These are phyloP conservation scores for Aspergillus biplanus DNA, from an alignment of 495 filamentous ascomycete species.

Conservation along the genomic window DNA sequence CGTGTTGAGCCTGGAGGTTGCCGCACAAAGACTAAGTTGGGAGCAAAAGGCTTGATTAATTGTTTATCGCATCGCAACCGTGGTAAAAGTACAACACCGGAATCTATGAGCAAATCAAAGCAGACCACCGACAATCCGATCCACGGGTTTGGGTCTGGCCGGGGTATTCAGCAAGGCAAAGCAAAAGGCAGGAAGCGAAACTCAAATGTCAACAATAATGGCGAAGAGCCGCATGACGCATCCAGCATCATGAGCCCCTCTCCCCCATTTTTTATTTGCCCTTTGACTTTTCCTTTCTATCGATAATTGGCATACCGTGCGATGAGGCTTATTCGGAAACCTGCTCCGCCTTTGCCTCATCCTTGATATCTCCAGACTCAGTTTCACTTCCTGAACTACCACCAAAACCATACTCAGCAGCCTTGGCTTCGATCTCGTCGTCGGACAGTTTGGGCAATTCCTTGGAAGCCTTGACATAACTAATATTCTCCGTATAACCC, in stretches of 20 bases:
- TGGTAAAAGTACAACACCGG: not conserved
- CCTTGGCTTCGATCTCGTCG: conserved; percentile 66
- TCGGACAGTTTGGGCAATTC: conserved; percentile 69
- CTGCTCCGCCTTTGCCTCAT: conserved; percentile 20
- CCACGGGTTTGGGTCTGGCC: conserved; percentile 12
- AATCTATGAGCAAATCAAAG: conserved; percentile 9
- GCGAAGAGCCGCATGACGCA: not conserved
- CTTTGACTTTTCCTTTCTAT: too few relatives aligned
- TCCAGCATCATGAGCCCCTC: too few relatives aligned
- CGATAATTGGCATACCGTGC: too few relatives aligned
- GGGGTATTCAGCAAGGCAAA: conserved; percentile 4
- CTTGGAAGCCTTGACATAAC: conserved; percentile 70
- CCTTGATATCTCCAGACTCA: conserved; percentile 33
- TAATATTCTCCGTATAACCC: conserved; percentile 73
- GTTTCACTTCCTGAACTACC: conserved; percentile 25
- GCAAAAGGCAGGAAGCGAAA: not conserved
- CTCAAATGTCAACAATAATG: not conserved
- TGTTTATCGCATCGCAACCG: conserved; percentile 1
- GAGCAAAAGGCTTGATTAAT: not conserved
- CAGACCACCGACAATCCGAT: conserved; percentile 8
- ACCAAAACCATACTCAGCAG: conserved; percentile 62
- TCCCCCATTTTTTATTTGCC: too few relatives aligned
- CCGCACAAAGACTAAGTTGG: too few relatives aligned
- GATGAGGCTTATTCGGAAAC: conserved; percentile 19
- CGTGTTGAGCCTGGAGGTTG: too few relatives aligned